phyloP scores from a whole-genome alignment of 2,329 filamentous ascomycete species.

The Colletotrichum tropicicola region DNA sequence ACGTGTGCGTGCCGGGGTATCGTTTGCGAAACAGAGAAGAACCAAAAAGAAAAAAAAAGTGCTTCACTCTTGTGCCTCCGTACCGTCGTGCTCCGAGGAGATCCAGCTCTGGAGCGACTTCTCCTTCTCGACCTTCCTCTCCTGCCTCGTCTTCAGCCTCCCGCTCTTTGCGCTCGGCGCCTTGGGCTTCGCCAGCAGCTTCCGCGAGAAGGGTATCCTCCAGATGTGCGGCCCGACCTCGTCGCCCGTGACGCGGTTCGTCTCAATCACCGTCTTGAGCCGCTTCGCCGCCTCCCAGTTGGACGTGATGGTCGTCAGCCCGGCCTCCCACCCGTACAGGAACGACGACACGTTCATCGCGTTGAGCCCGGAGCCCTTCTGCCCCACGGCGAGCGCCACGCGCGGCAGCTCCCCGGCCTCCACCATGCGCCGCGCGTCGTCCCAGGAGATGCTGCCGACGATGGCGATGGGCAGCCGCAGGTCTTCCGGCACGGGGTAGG shows the following conservation, averaged over 20 bases:
- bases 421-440: conserved; percentile 40
- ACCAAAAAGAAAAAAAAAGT: too few relatives aligned
- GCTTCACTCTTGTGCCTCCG: too few relatives aligned
- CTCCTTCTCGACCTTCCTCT: conserved; percentile 28
- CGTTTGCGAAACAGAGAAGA: too few relatives aligned
- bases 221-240: conserved; percentile 28
- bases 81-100: too few relatives aligned
- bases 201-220: conserved; percentile 30
- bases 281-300: conserved; percentile 46
- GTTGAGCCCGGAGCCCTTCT: conserved; percentile 40
- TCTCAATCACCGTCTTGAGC: conserved; percentile 26
- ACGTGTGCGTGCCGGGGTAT: too few relatives aligned
- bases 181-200: conserved; percentile 28
- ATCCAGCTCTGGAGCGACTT: conserved; percentile 16
- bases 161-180: not conserved
- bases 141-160: conserved; percentile 22
- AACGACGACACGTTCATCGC: conserved; percentile 49
- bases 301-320: conserved; percentile 46
- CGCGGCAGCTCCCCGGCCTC: conserved; percentile 38
- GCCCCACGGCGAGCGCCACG: conserved; percentile 44
- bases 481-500: conserved; percentile 39
- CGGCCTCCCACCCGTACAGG: conserved; percentile 48
- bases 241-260: conserved; percentile 3
- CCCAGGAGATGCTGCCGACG: conserved; percentile 35
- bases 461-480: conserved; percentile 47